These are phyloP conservation scores for Zanthoxylum bungeanum DNA, from an alignment of 345 rosid species.

Conservation along the genomic window DNA sequence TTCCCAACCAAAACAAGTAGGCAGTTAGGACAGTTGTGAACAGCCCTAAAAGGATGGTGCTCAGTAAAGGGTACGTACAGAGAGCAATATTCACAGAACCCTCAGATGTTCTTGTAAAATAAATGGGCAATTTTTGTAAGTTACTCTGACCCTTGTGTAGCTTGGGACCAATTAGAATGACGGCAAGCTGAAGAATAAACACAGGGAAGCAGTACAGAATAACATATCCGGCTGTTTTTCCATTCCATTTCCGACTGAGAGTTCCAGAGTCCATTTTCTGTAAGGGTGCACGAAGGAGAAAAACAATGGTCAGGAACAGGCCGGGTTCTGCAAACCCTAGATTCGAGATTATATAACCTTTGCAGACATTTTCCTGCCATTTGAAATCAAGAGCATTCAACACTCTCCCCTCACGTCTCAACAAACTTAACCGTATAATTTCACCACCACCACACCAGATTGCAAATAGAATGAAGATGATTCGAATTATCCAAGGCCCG, in stretches of 20 bases:
- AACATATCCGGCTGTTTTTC: conserved; percentile 58
- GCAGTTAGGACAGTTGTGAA: conserved; percentile 60
- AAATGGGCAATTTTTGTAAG: conserved; percentile 43
- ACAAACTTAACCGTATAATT: conserved; percentile 65
- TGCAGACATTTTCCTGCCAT: conserved; percentile 95
- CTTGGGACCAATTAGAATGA: conserved; percentile 64
- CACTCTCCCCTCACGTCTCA: conserved; percentile 54
- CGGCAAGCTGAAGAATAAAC: conserved; percentile 74
- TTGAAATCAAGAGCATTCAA: conserved; percentile 50
- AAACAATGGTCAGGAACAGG: conserved; percentile 73
- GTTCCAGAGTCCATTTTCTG: conserved; percentile 69
- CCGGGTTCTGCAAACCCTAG: conserved; percentile 98
- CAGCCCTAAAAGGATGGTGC: conserved; percentile 81
- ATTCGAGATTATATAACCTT: conserved; percentile 80
- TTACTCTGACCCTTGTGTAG: conserved; percentile 49
- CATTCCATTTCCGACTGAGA: conserved; percentile 70
- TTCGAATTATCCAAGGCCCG: conserved; percentile 92
- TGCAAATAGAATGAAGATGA: conserved; percentile 54
- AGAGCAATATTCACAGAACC: conserved; percentile 36
- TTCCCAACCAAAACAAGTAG: conserved; percentile 90
- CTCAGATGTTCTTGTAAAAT: conserved; percentile 62
- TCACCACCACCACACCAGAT: conserved; percentile 96
- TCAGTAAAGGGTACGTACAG: conserved; percentile 88
- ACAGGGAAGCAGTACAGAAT: conserved; percentile 76
- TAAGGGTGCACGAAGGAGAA: conserved; percentile 92